Conservation (phyloP, 2,329 filamentous ascomycete species). For the Cytospora piceae region DNA sequence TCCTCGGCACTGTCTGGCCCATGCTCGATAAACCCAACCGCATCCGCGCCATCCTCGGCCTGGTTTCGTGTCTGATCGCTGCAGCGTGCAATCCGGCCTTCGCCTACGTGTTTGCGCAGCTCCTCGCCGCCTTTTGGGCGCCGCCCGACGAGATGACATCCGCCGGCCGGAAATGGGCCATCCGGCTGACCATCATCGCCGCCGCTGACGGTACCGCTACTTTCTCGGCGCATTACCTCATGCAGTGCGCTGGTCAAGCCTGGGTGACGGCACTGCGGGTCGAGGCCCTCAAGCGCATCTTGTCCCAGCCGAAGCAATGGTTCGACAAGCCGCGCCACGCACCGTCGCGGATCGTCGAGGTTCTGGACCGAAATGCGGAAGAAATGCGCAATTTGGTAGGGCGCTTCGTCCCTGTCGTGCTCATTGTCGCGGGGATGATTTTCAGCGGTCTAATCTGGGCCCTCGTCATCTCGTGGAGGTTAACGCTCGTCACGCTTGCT, state of each 20-base stretch:
- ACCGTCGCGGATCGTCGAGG: slow-evolving; percentile 66
- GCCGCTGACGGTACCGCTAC: slow-evolving; percentile 66
- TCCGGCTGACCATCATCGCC: slow-evolving; percentile 71
- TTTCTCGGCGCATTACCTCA: slow-evolving; percentile 69
- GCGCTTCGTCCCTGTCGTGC: slow-evolving; percentile 71
- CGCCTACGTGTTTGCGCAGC: slow-evolving; percentile 72
- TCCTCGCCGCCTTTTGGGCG: slow-evolving; percentile 71
- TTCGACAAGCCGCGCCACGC: slow-evolving; percentile 73
- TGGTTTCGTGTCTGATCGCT: slow-evolving; percentile 65
- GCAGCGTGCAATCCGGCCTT: slow-evolving; percentile 74
- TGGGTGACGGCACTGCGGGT: slow-evolving; percentile 77
- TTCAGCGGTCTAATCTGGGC: slow-evolving; percentile 75
- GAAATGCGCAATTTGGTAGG: slow-evolving; percentile 85
- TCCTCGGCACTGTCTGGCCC: slow-evolving; percentile 74
- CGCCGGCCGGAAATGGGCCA: slow-evolving; percentile 66
- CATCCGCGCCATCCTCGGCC: slow-evolving; percentile 59
- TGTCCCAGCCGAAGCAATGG: slow-evolving; percentile 78
- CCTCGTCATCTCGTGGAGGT: slow-evolving; percentile 73
- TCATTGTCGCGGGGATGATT: slow-evolving; percentile 71
- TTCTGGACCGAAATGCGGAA: slow-evolving; percentile 80
- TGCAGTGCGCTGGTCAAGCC: slow-evolving; percentile 71
- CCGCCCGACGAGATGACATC: slow-evolving; percentile 47
- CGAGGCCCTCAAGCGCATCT: slow-evolving; percentile 68
- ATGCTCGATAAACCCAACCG: slow-evolving; percentile 57
- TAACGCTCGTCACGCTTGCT: slow-evolving; percentile 76